Conservation (phyloP, 2,329 filamentous ascomycete genomes). For the Penicillium sp. region DNA sequence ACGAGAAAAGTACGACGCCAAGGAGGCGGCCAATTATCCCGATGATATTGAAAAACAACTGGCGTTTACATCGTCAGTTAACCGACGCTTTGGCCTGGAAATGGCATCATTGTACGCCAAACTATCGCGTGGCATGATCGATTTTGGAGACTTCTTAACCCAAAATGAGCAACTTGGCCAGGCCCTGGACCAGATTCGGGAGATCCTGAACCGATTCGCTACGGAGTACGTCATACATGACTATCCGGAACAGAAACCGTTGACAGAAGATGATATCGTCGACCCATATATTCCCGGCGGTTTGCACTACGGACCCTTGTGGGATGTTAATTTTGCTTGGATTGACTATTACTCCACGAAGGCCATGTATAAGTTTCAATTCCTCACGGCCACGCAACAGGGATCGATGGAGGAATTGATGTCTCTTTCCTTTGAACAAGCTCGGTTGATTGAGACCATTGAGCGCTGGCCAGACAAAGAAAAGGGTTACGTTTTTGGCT, state of each 20-base stretch:
- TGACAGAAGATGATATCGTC: constrained; percentile 69
- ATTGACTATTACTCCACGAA: constrained; percentile 80
- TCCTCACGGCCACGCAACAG: constrained; percentile 61
- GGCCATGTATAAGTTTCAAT: constrained; percentile 80
- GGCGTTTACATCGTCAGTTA: constrained; percentile 67
- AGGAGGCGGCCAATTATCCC: constrained; percentile 64
- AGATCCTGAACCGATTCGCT: constrained; percentile 68
- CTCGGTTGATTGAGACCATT: constrained; percentile 79
- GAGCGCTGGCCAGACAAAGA: constrained; percentile 73
- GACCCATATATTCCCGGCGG: constrained; percentile 72
- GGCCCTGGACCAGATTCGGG: constrained; percentile 46
- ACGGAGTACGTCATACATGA: constrained; percentile 66
- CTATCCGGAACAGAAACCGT: constrained; percentile 60
- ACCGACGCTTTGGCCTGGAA: constrained; percentile 77
- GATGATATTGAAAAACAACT: constrained; percentile 68
- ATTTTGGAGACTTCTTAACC: constrained; percentile 65
- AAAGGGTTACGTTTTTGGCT: constrained; percentile 71
- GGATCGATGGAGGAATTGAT: constrained; percentile 59
- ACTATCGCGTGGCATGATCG: constrained; percentile 67
- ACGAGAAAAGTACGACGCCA: constrained; percentile 66
- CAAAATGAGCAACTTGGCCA: constrained; percentile 63
- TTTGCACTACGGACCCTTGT: constrained; percentile 73
- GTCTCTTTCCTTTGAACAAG: constrained; percentile 69
- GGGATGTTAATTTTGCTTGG: constrained; percentile 73
- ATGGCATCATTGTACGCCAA: constrained; percentile 78